Percentiles rank a stretch among this genome's conserved stretches.
These are phyloP conservation scores for Phyllosticta paracitricarpa DNA, from an alignment of 2,329 filamentous ascomycete genomes.

Conservation along the genomic window DNA sequence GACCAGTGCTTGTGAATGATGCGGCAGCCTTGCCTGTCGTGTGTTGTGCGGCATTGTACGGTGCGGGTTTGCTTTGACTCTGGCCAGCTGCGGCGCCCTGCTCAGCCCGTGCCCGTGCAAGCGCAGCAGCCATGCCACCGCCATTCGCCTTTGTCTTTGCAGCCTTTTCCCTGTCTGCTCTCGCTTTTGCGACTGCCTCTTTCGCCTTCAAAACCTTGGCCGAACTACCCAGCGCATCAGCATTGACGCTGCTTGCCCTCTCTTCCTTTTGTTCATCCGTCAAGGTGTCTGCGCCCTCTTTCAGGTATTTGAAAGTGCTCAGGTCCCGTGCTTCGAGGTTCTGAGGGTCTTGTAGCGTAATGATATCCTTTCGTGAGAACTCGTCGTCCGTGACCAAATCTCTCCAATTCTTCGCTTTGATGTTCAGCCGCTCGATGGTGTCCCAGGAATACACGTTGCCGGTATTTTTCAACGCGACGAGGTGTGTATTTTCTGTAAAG, in stretches of 20 bases:
- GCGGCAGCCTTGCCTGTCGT: conserved; percentile 87
- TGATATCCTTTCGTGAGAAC: conserved; percentile 84
- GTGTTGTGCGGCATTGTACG: conserved; percentile 80
- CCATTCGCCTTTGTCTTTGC: conserved; percentile 17
- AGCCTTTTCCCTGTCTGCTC: conserved; percentile 53
- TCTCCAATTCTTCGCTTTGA: conserved; percentile 93
- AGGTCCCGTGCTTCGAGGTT: conserved; percentile 75
- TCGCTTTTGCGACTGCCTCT: conserved; percentile 83
- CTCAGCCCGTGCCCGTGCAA: conserved; percentile 20
- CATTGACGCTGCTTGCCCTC: conserved; percentile 62
- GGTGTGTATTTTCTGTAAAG: conserved; percentile 95
- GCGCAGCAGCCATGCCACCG: conserved; percentile 12
- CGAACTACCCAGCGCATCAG: conserved; percentile 64
- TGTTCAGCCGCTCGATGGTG: conserved; percentile 87
- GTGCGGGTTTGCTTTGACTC: conserved; percentile 31
- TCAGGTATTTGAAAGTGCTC: conserved; percentile 78
- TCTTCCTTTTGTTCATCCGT: conserved; percentile 63
- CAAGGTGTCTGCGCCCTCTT: conserved; percentile 61
- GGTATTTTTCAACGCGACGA: conserved; percentile 75
- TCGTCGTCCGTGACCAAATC: conserved; percentile 81
- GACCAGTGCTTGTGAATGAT: conserved; percentile 87
- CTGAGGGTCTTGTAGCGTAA: conserved; percentile 91
- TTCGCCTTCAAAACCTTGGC: conserved; percentile 84
- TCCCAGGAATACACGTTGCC: conserved; percentile 97
- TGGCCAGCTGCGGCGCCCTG: not conserved